Base-by-base conservation (phyloP, 495 filamentous ascomycete genomes). In the Terfezia boudieri region DNA sequence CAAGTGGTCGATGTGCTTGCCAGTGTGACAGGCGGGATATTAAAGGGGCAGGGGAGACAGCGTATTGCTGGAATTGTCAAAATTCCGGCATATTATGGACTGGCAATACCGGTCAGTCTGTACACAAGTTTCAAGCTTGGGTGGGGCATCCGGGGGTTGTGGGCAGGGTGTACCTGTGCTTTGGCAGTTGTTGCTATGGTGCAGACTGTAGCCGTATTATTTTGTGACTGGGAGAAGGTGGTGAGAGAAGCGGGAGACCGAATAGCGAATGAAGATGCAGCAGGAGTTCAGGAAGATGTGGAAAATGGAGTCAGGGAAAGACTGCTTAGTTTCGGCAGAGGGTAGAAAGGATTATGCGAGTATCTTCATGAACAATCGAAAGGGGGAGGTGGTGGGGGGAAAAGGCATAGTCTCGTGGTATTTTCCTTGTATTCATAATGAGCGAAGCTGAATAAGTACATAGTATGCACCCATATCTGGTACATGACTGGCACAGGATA, bases 1-100 rank as follows among this genome's bases (percentile, higher is more conserved):
- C 88, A 96, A 66, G 73, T 89, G 2, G 86, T 89, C 58, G 89
- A 96, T 62, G 76, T 81, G 11, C 63, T 90, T 48, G 80, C 85
- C 0, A 73, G 78, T 11, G 81, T 79, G 58, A 84, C 81, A 59
- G 86, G 88, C 60, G 88, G 89, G 16, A 69, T 94, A 35, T 71
- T 96, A 35, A 74, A 89, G 20, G 89, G 88, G 9, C 74, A 65
- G 46, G 63, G 88, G 4, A 74, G 82, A 37, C 88, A 94, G 64
- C 79, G 86, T 58, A 76, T 96, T 50, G 86, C 26, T 51, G 11
- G n/a, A 12, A 22, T 32, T 0, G n/a, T 51, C 16, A 6, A 22
- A 26, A 4, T 26, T 51, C 23, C 49, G 6, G 22, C 49, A 51
- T 12, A 94, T 68, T 96, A 96, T 69, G 67, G 73, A 4, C 72